Conservation (phyloP, 2,329 filamentous ascomycete genomes). For the Parafenestella ontariensis region DNA sequence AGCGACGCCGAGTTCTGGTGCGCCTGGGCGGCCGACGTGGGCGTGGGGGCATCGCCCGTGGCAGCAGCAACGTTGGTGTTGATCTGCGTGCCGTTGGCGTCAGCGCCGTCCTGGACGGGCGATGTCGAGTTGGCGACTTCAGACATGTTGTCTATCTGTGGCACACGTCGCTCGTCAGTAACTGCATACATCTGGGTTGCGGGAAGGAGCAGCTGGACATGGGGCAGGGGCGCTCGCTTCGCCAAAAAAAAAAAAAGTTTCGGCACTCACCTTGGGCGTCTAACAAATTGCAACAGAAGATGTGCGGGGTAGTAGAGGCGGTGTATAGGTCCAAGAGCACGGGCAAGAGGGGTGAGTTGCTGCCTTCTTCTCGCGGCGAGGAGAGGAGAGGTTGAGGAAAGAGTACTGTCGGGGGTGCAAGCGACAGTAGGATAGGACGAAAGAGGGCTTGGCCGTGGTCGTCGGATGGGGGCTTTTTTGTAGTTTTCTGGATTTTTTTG, state of each 20-base stretch:
- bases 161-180: conserved; percentile 26
- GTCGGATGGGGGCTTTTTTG: conserved; percentile 42
- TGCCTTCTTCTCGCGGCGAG: conserved; percentile 26
- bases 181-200: no score
- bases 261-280: conserved; percentile 35
- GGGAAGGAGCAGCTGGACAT: conserved; percentile 37
- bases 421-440: conserved; percentile 36
- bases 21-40: conserved; percentile 74
- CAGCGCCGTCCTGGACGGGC: conserved; percentile 73
- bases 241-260: conserved; percentile 29
- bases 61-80: conserved; percentile 75
- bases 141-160: conserved; percentile 47
- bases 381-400: conserved; percentile 27
- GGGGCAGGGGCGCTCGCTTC: conserved; percentile 43
- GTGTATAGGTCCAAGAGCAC: conserved; percentile 24
- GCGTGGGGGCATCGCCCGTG: conserved; percentile 72
- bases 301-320: conserved; percentile 26
- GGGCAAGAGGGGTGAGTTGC: conserved; percentile 28
- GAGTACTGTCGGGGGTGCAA: conserved; percentile 36
- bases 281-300: conserved; percentile 30
- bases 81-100: conserved; percentile 67
- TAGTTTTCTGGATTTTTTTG: conserved; percentile 50
- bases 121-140: conserved; percentile 56
- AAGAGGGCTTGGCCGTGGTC: conserved; percentile 35
- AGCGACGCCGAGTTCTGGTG: conserved; percentile 96